Evolutionary conservation across 495 filamentous ascomycete species (phyloP), one percentile per base, ranked within the genome.

Genomic region (Penicillium ochrochloron): DNA sequence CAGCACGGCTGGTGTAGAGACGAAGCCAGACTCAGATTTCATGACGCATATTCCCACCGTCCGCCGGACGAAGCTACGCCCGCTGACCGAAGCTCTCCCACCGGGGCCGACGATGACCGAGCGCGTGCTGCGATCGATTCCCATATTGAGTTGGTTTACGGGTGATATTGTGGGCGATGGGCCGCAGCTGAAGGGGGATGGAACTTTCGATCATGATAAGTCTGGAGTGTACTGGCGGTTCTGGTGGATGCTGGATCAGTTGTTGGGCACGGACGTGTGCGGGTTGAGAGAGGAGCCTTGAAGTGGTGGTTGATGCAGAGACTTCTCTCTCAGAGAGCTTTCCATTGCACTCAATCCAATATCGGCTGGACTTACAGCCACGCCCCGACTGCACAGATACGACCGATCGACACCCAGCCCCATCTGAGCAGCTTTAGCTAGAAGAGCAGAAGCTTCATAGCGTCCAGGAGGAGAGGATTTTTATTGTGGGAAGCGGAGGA

Each of bases 101-200:
- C 89, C 89, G 2, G 84, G 88, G 66, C 82, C 82, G 11, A 86
- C 86, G 5, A 79, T 82, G 48, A 78, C 82, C 23, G 86, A 92
- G 76, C 83, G 86, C 54, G 66, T 89, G 15, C 71, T 90, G 35
- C 81, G 80, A 41, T 83, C 84, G 29, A 85, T 92, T 37, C 88
- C 89, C 0, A 77, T 90, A 53, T 69, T 90, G 57, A 84, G 80
- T 60, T 90, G 88, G 85, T 89, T 93, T 65, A 89, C 85, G 5
- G 86, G 89, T 31, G 90, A 92, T 63, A 86, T 95, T 61, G 94
- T 96, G 60, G 93, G 92, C 5, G 88, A 88, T 65, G 85, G 88
- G 57, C 87, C 94, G 23, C 90, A 91, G 42, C 83, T 91, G 46
- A 87, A 81, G 37, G 92, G 93, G n/a, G 79, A 87, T 53, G 92